Evolutionary conservation across 495 filamentous ascomycete species (phyloP).

Genomic region (Penicillium turbatum): DNA sequence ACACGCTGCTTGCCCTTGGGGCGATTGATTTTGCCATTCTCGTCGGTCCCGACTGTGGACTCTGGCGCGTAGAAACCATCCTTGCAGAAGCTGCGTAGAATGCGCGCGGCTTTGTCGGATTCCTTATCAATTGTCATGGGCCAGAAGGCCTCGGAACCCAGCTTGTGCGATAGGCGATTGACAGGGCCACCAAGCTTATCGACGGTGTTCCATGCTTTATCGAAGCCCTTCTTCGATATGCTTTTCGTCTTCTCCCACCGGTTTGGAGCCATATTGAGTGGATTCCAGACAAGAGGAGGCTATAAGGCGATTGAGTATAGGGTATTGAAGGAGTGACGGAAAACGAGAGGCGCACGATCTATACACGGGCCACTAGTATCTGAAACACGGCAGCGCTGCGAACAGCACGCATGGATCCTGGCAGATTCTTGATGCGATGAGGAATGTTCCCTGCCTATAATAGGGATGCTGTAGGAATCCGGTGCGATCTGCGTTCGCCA

Average conservation of each 20-base stretch:
- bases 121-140: conserved; percentile 76
- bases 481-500: conserved; percentile 17
- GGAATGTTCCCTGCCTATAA: conserved; percentile 16
- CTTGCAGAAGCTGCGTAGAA: conserved; percentile 74
- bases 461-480: conserved; percentile 11
- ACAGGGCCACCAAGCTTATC: conserved; percentile 63
- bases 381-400: conserved; percentile 17
- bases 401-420: conserved; percentile 15
- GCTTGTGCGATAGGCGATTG: conserved; percentile 66
- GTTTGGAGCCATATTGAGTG: conserved; percentile 28
- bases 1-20: conserved; percentile 65
- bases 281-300: neutral
- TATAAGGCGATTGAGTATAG: neutral
- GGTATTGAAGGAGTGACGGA: neutral
- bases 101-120: conserved; percentile 77
- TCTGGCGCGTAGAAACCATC: conserved; percentile 59
- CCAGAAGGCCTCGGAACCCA: conserved; percentile 78
- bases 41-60: conserved; percentile 24
- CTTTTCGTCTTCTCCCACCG: conserved; percentile 42
- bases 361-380: conserved; percentile 11
- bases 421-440: conserved; percentile 12
- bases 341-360: conserved; percentile 7
- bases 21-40: conserved; percentile 44
- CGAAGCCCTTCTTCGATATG: conserved; percentile 50
- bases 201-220: conserved; percentile 50